Evolutionary conservation across 306 rosid species (phyloP), one percentile per base, ranked within the genome.

Genomic region (Rubus idaeus): DNA sequence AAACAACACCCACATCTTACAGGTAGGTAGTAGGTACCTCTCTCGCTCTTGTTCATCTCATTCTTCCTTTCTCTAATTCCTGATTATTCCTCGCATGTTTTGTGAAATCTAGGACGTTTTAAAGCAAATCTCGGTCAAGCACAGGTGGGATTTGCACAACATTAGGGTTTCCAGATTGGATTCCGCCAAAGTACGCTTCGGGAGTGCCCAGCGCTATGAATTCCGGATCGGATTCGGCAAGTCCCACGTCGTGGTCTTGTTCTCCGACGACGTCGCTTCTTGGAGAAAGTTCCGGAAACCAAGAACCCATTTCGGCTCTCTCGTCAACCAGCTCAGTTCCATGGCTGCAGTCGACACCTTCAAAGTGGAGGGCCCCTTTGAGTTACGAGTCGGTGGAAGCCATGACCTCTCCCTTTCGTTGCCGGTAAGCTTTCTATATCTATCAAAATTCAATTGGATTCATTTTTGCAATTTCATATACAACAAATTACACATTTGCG

Each of bases 331-430:
- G 23, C 73, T 84, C 41, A 30, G 70, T 73, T 78, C 96, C 3
- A n/a, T 82, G 74, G 91, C 92, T 56, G 76, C 81, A 1, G 86
- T 92, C 63, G 87, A 90, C 70, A 57, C 82, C 2, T 83, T 95
- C 82, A 86, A 83, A 81, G 78, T 90, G 78, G 81, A 82, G 56
- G 99, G 99, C 44, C 97, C 99, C 5, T 88, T 95, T 80, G 91
- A 90, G 57, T 80, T 95, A 42, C 69, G 77, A 39, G 86, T 90
- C 65, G 86, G 72, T 79, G 82, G 64, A 3, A 42, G 13, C 70
- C 90, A 87, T 35, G 35, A 50, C 8, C 81, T 90, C 9, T 84
- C 93, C 8, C 87, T 95, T 0, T 73, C 82, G 8, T 85, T 95
- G 75, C 93, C 97, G 55, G 97, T 95, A 90, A 8, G 86, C 5